A percentile compares a stretch with the other conserved stretches of the same genome.
Conservation (phyloP, 805 yeast species). For the Maudiozyma turicensis region DNA sequence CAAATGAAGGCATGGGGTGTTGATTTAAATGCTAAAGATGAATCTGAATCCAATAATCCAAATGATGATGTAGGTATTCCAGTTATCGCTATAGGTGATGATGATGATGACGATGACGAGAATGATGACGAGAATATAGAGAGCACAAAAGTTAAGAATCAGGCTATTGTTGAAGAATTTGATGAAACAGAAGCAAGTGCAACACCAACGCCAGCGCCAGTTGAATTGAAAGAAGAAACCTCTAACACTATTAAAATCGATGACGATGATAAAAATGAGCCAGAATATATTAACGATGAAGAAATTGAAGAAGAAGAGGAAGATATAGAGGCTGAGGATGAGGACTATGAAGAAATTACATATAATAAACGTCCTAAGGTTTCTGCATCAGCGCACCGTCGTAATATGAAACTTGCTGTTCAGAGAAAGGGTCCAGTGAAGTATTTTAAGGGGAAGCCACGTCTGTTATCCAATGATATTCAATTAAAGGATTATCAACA, state of each 20-base stretch:
- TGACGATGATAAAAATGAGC: neutral
- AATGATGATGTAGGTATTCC: slow-evolving; percentile 14
- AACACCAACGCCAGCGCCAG: slow-evolving; percentile 12
- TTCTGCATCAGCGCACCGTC: neutral
- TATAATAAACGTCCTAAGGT: slow-evolving; percentile 19
- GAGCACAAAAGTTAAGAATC: slow-evolving; percentile 23
- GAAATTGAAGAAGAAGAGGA: slow-evolving; percentile 27
- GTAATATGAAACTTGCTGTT: slow-evolving; percentile 1
- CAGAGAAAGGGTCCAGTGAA: slow-evolving; percentile 15
- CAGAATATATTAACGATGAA: neutral
- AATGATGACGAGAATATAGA: slow-evolving; percentile 19
- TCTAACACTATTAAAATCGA: neutral
- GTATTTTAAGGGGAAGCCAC: slow-evolving; percentile 67
- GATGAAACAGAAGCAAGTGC: slow-evolving; percentile 23
- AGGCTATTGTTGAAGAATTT: slow-evolving; percentile 23
- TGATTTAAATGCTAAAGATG: slow-evolving; percentile 42
- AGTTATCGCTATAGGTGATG: slow-evolving; percentile 14
- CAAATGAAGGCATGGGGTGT: slow-evolving; percentile 88
- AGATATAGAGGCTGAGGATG: slow-evolving; percentile 27
- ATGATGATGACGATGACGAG: slow-evolving; percentile 18
- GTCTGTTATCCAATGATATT: slow-evolving; percentile 49
- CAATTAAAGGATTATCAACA: slow-evolving; percentile 83
- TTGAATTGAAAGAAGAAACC: neutral
- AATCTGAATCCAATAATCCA: neutral
- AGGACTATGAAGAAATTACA: slow-evolving; percentile 20